Conservation (phyloP, 2,329 filamentous ascomycete species). For the Curvularia sp. region DNA sequence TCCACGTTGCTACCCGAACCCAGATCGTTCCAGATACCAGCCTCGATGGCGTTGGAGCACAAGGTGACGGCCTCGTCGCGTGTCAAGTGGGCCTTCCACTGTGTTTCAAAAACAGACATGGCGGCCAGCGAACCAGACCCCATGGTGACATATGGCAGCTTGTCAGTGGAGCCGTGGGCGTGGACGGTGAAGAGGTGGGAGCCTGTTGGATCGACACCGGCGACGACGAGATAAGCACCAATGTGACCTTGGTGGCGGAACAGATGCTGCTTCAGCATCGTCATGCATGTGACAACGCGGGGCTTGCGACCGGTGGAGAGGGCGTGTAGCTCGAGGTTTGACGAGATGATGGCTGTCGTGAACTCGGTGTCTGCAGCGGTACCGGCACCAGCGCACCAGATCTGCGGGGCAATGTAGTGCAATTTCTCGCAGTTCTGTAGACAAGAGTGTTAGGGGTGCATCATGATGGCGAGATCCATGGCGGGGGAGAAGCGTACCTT, state of each 20-base stretch:
- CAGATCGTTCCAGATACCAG: constrained; percentile 98
- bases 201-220: constrained; percentile 94
- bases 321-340: constrained; percentile 95
- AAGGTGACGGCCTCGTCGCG: constrained; percentile 83
- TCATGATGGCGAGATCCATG: background rate
- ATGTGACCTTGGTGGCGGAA: constrained; percentile 99
- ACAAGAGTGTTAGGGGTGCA: constrained; percentile 18
- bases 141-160: constrained; percentile 99
- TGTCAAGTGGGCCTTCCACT: constrained; percentile 82
- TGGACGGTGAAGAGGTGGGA: constrained; percentile 97
- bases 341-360: constrained; percentile 97
- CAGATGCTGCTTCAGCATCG: constrained; percentile 98
- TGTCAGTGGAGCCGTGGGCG: constrained; percentile 97
- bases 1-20: constrained; percentile 98
- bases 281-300: constrained; percentile 99
- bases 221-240: constrained; percentile 95
- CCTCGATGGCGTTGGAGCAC: constrained; percentile 84
- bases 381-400: constrained; percentile 98
- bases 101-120: constrained; percentile 97
- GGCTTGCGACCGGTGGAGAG: constrained; percentile 96
- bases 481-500: constrained; percentile 64
- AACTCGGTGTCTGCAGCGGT: constrained; percentile 99
- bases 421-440: constrained; percentile 95
- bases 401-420: constrained; percentile 97
- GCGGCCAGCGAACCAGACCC: constrained; percentile 93